A percentile compares a stretch with the other conserved stretches of the same genome.
Conservation (phyloP, 2,329 filamentous ascomycete species). For the Elsinoe fawcettii region DNA sequence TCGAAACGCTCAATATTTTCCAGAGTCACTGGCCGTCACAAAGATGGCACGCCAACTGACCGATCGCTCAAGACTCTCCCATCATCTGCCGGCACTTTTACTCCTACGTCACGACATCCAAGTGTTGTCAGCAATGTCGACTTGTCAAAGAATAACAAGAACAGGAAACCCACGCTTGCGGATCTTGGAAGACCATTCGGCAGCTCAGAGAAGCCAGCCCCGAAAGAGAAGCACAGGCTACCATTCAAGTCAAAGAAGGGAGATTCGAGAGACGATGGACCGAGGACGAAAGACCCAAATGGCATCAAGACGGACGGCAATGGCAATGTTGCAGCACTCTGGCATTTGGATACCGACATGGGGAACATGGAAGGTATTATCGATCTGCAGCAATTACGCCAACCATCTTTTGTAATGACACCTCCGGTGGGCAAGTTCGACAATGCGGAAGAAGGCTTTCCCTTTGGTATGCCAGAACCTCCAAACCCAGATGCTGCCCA, state of each 20-base stretch:
- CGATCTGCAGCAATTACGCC: slow-evolving; percentile 41
- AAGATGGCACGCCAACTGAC: slow-evolving; percentile 32
- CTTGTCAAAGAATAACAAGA: slow-evolving; percentile 21
- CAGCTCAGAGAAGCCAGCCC: slow-evolving; percentile 16
- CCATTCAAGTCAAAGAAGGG: slow-evolving; percentile 47
- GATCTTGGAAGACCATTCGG: slow-evolving; percentile 16
- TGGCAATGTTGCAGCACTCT: slow-evolving; percentile 45
- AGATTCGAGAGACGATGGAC: slow-evolving; percentile 35
- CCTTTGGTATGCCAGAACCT: slow-evolving; percentile 15
- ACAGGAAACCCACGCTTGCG: slow-evolving; percentile 17
- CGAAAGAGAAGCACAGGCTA: slow-evolving; percentile 33
- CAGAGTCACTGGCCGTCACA: slow-evolving; percentile 45
- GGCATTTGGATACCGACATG: slow-evolving; percentile 78
- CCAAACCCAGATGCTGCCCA: slow-evolving; percentile 23
- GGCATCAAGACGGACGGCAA: slow-evolving; percentile 31
- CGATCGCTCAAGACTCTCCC: slow-evolving; percentile 35
- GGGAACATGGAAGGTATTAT: slow-evolving; percentile 88
- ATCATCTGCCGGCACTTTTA: slow-evolving; percentile 35
- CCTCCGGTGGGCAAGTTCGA: slow-evolving; percentile 47
- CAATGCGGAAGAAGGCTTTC: slow-evolving; percentile 39
- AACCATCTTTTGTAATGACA: slow-evolving; percentile 54
- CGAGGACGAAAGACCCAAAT: slow-evolving; percentile 39
- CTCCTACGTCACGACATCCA: slow-evolving; percentile 14
- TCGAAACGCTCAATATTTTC: slow-evolving; percentile 46
- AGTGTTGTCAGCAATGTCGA: slow-evolving; percentile 12